Base-by-base conservation (phyloP, 257 asterid genomes). In the Petrea volubilis region DNA sequence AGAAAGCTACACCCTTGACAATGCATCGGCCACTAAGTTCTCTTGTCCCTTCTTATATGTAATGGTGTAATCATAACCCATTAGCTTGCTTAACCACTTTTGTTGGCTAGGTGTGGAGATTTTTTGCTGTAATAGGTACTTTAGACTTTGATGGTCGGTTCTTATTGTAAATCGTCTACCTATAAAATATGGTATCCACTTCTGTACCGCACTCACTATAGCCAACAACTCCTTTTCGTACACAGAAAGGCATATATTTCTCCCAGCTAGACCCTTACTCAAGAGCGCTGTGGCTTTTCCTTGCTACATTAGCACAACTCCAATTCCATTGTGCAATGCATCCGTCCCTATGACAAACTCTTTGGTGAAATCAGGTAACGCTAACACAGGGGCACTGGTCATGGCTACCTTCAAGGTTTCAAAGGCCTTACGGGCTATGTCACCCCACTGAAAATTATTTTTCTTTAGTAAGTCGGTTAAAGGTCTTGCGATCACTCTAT, bases 151-250 rank as follows among this genome's bases (percentile, higher is more conserved):
- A 3, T 69, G 57, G 3, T 56, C 73, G 0, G 23, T 31, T 12
- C 5, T 49, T 5, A 60, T 60, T 3, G 28, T 1, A 23, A 71
- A 71, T 5, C 49, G 15, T 0, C 14, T 29, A 1, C 70, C 38
- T 3, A 21, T 2, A 11, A 49, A 31, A 15, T 61, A 71, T 0
- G 40, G n/a, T 8, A 7, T 47, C 76, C 76, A 71, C 18, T 21
- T 71, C 2, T 23, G 34, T 4, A 71, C 20, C 4, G 29, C 70
- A 3, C 0, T 8, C 1, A 71, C 12, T 0, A 71, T 23, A 0
- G 64, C 64, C 7, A 61, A 11, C 2, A 71, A 6, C 6, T 71
- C 70, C 11, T 71, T 71, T 21, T 50, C 70, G 15, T 60, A 71
- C 6, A 40, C 44, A 1, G 76, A 72, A n/a, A 0, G 60, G 4